These are phyloP conservation scores for Neohortaea acidophila DNA, from an alignment of 495 filamentous ascomycete genomes.

Conservation along the genomic window DNA sequence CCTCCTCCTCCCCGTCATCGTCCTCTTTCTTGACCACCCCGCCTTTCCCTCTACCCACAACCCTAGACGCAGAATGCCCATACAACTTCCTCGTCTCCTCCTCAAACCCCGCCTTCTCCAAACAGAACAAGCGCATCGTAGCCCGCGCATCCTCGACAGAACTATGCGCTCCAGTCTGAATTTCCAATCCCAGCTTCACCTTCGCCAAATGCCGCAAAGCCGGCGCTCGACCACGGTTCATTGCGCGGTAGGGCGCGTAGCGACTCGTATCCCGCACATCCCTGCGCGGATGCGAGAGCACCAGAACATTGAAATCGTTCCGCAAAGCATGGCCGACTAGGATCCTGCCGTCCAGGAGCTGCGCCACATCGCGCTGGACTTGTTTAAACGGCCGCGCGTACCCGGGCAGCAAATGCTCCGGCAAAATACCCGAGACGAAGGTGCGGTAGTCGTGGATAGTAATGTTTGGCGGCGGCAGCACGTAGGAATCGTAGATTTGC, in stretches of 20 bases:
- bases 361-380: slow-evolving; percentile 57
- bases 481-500: slow-evolving; percentile 83
- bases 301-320: slow-evolving; percentile 65
- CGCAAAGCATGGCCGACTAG: slow-evolving; percentile 82
- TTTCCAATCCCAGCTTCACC: slow-evolving; percentile 66
- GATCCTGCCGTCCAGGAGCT: slow-evolving; percentile 56
- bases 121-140: slow-evolving; percentile 71
- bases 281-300: slow-evolving; percentile 57
- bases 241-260: slow-evolving; percentile 54
- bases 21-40: slow-evolving; percentile 18
- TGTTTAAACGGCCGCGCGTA: slow-evolving; percentile 54
- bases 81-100: slow-evolving; percentile 45
- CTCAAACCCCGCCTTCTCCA: slow-evolving; percentile 71
- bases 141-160: slow-evolving; percentile 81
- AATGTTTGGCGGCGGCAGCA: slow-evolving; percentile 57
- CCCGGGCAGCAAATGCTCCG: slow-evolving; percentile 42
- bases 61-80: too few relatives aligned
- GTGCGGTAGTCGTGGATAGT: slow-evolving; percentile 68
- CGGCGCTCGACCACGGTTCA: slow-evolving; percentile 64
- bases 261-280: slow-evolving; percentile 76
- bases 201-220: slow-evolving; percentile 57
- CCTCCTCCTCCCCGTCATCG: slow-evolving; percentile 19
- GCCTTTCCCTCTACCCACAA: slow-evolving; percentile 19
- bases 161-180: slow-evolving; percentile 60
- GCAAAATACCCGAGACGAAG: slow-evolving; percentile 60